Base-by-base conservation (phyloP, 768 basidiomycete species). In the Hygrophoropsis aurantiaca region DNA sequence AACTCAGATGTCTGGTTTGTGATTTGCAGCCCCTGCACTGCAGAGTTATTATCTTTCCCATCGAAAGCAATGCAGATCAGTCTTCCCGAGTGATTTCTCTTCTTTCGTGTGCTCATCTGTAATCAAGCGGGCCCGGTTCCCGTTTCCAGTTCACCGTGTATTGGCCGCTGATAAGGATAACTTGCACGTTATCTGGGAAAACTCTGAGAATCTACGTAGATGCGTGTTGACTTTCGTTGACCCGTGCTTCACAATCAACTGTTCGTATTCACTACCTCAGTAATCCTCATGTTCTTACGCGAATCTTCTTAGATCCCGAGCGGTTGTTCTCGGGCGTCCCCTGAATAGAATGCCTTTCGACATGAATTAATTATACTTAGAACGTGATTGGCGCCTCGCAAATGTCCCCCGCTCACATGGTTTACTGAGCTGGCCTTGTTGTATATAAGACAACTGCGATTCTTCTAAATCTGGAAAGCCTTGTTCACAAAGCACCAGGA, bases 371-470 rank as follows among this genome's bases (percentile, higher is more conserved):
- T 16, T 38, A 38, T 38, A 38, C 20, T 38, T 38, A 38, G 36
- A 38, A 21, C 36, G 20, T 38, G 36, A 38, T 38, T 38, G 36
- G 27, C 36, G 36, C 36, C 36, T 6, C 20, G 36, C 20, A 38
- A 9, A 7, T 7, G 27, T 30, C 27, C 9, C 16, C 36, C 36
- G 16, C 16, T 7, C 20, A 21, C 36, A 38, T 38, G 36, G 36
- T 38, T 9, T n/a, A 38, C 7, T 13, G 27, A 13, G 6, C 46
- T 37, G 44, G 10, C 36, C 44, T 40, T 35, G 36, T 43, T 43
- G 40, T 37, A 39, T 38, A 49, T 50, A 51, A 50, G 41, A 26
- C 18, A 5, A n/a, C 34, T 13, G 39, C 24, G n/a, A n/a, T 38
- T 16, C 20, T 13, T n/a, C 25, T 27, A 34, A 37, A 26, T 19